Conservation (phyloP, 2,329 filamentous ascomycete species). For the Erysiphe pisi region DNA sequence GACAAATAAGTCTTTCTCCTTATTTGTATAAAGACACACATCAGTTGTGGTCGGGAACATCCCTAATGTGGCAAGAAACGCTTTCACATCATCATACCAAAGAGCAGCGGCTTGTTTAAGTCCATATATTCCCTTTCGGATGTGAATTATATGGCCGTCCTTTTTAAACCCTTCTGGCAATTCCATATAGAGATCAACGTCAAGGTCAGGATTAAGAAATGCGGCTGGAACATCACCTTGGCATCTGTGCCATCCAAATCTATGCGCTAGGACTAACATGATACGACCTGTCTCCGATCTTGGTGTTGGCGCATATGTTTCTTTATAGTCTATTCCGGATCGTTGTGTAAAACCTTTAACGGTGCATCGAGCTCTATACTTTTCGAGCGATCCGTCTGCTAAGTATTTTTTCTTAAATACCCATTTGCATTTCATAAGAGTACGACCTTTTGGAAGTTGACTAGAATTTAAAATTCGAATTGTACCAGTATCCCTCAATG, state of each 20-base stretch:
- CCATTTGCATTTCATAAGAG: neutral
- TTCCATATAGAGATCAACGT: neutral
- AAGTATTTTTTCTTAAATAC: neutral
- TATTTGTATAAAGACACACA: neutral
- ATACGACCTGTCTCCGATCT: too few relatives aligned
- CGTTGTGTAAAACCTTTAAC: neutral
- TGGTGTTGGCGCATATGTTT: too few relatives aligned
- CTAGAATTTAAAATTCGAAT: neutral
- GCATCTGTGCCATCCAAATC: neutral
- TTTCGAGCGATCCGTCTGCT: neutral
- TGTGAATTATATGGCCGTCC: neutral
- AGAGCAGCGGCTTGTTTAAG: neutral
- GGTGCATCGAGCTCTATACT: neutral
- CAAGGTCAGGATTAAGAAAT: neutral
- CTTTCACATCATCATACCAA: neutral
- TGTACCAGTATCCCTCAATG: neutral
- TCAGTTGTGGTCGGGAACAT: neutral
- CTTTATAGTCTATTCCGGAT: neutral
- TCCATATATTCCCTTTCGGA: neutral
- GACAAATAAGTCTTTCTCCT: neutral
- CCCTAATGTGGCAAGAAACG: neutral
- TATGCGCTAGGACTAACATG: neutral
- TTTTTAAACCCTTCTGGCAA: neutral
- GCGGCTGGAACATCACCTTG: neutral
- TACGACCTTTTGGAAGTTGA: neutral